A percentile compares a stretch with the other conserved stretches of the same genome.
Conservation (phyloP, 2,329 filamentous ascomycete genomes). For the Pseudogymnoascus sp. region DNA sequence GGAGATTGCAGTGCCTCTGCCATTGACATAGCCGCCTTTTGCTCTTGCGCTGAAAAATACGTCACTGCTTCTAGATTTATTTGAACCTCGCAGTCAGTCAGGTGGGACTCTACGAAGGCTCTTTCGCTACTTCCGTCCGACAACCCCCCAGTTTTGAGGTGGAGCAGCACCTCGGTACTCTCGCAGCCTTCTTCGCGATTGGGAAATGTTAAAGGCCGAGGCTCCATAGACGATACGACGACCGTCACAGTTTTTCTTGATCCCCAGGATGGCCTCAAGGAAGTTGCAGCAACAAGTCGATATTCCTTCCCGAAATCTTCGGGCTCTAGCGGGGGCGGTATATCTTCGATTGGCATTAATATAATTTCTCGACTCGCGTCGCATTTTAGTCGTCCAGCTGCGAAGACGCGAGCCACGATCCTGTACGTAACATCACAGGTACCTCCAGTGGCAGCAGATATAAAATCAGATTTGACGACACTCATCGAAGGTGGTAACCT, state of each 20-base stretch:
- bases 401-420: not conserved
- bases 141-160: not conserved
- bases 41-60: not conserved
- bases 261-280: not conserved
- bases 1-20: not conserved
- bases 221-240: not conserved
- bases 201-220: not conserved
- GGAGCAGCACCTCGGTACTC: slow-evolving; percentile 3
- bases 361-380: not conserved
- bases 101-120: not conserved
- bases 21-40: not conserved
- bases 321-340: slow-evolving; percentile 1
- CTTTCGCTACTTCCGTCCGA: not conserved
- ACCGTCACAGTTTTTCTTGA: not conserved
- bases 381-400: not conserved
- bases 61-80: slow-evolving; percentile 5
- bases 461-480: not conserved
- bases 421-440: slow-evolving; percentile 4
- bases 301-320: slow-evolving; percentile 8
- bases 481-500: slow-evolving; percentile 5
- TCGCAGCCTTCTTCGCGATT: not conserved
- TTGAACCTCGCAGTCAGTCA: not conserved
- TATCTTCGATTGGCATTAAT: slow-evolving; percentile 7
- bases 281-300: not conserved
- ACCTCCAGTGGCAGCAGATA: not conserved